These are phyloP conservation scores for Cronartium ribicola DNA, from an alignment of 1,284 basidiomycete genomes.

Conservation along the genomic window DNA sequence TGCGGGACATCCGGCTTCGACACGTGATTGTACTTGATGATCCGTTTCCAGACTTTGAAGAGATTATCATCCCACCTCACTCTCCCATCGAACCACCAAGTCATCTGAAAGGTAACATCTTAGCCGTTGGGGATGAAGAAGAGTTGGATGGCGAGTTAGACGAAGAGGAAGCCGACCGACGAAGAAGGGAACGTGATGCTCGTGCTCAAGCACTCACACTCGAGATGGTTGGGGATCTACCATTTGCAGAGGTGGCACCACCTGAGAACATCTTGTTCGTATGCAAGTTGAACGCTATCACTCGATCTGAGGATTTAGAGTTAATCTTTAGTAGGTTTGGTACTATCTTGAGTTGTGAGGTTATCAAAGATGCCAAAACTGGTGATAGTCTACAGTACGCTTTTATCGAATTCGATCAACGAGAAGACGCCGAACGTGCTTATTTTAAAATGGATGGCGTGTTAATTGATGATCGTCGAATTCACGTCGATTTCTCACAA, in stretches of 20 bases:
- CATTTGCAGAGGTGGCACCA: constrained; percentile 94
- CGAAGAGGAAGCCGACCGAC: constrained; percentile 72
- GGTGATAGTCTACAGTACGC: constrained; percentile 97
- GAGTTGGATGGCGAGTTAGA: constrained; percentile 57
- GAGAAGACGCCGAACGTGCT: constrained; percentile 88
- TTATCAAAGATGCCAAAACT: constrained; percentile 90
- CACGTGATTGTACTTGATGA: constrained; percentile 94
- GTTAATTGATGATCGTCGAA: constrained; percentile 93
- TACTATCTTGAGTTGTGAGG: constrained; percentile 90
- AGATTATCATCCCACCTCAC: constrained; percentile 66
- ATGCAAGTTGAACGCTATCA: constrained; percentile 95
- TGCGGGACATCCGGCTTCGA: constrained; percentile 87
- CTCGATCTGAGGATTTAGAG: constrained; percentile 90
- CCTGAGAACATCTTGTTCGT: constrained; percentile 98
- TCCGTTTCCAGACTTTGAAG: constrained; percentile 81
- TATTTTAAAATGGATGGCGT: constrained; percentile 99
- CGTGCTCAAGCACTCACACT: constrained; percentile 88
- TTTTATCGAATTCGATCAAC: constrained; percentile 95
- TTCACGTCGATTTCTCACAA: constrained; percentile 87
- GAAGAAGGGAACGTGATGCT: constrained; percentile 75
- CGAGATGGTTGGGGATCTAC: constrained; percentile 98
- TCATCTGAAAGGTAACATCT: constrained; percentile 48
- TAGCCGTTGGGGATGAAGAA: constrained; percentile 86
- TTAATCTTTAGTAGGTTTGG: constrained; percentile 96
- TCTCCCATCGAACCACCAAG: constrained; percentile 61